phyloP scores from a whole-genome alignment of 331 rosid species.

The Quercus lobata region DNA sequence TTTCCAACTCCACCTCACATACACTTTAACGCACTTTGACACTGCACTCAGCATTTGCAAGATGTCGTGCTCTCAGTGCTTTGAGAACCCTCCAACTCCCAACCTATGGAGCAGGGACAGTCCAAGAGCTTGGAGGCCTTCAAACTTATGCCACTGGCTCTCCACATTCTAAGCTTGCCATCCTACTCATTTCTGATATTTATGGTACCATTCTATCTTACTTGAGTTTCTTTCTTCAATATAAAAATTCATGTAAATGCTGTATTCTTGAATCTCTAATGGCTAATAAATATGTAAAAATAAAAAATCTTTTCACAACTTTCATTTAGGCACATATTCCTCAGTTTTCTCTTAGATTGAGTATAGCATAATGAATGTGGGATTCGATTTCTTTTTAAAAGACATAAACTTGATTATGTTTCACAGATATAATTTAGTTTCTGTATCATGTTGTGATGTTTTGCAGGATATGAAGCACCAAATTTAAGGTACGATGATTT shows the following conservation, averaged over 20 bases:
- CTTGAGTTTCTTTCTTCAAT: background rate
- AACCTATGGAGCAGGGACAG: slow-evolving; percentile 26
- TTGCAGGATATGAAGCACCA: slow-evolving; percentile 59
- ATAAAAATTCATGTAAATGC: background rate
- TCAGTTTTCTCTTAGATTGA: too few species aligned
- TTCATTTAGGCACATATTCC: too few species aligned
- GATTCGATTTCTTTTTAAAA: too few species aligned
- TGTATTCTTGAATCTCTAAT: too few species aligned
- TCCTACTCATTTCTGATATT: slow-evolving; percentile 41
- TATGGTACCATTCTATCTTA: slow-evolving; percentile 24
- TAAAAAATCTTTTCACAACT: too few species aligned
- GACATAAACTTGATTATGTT: background rate
- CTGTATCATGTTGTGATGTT: background rate
- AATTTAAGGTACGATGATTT: slow-evolving; percentile 31
- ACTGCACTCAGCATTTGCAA: too few species aligned
- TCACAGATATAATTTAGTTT: background rate
- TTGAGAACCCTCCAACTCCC: slow-evolving; percentile 35
- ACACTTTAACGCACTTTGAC: too few species aligned
- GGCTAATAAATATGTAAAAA: too few species aligned
- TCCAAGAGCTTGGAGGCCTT: slow-evolving; percentile 34
- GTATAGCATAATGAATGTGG: too few species aligned
- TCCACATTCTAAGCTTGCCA: slow-evolving; percentile 33
- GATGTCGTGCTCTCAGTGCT: slow-evolving; percentile 40
- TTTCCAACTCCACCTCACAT: too few species aligned
- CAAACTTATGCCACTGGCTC: slow-evolving; percentile 37